These are phyloP conservation scores for Hordeum vulgare DNA, from an alignment of 176 grass and related monocot genomes.

Conservation along the genomic window DNA sequence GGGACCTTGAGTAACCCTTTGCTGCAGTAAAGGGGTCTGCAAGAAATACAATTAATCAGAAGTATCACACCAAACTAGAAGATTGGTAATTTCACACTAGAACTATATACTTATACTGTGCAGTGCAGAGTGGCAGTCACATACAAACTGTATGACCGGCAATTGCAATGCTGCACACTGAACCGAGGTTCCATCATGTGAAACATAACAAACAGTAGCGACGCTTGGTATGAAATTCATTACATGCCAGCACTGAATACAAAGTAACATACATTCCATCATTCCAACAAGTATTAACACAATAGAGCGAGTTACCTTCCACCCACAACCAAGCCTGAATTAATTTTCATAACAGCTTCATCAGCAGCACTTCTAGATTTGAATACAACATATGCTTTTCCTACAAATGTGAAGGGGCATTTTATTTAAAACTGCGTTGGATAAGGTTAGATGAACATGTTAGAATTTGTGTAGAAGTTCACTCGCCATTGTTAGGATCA, in stretches of 20 bases:
- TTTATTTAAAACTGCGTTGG: not conserved
- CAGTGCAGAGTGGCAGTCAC: not conserved
- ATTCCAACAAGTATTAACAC: not conserved
- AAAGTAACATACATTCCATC: not conserved
- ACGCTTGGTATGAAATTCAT: conserved; percentile 9
- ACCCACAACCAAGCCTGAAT: conserved; percentile 62
- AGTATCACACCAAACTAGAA: conserved; percentile 8
- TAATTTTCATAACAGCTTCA: conserved; percentile 52
- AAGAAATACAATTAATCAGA: conserved; percentile 22
- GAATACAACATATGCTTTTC: conserved; percentile 90
- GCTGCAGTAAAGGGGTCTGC: conserved; percentile 79
- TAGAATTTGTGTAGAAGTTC: not conserved
- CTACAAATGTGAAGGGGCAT: conserved; percentile 38
- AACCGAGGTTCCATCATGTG: not conserved
- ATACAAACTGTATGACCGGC: not conserved
- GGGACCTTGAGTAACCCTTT: conserved; percentile 83
- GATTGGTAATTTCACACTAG: not conserved
- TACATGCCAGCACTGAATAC: conserved; percentile 7
- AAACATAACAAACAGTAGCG: conserved; percentile 13
- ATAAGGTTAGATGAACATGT: conserved; percentile 6
- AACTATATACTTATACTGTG: not conserved
- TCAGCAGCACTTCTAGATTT: conserved; percentile 48
- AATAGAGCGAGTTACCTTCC: conserved; percentile 61
- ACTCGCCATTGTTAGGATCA: conserved; percentile 51
- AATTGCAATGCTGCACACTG: not conserved